Evolutionary conservation across 768 basidiomycete genomes (phyloP), one percentile per base, ranked within the genome.

Genomic region (Termitomyces sp.): DNA sequence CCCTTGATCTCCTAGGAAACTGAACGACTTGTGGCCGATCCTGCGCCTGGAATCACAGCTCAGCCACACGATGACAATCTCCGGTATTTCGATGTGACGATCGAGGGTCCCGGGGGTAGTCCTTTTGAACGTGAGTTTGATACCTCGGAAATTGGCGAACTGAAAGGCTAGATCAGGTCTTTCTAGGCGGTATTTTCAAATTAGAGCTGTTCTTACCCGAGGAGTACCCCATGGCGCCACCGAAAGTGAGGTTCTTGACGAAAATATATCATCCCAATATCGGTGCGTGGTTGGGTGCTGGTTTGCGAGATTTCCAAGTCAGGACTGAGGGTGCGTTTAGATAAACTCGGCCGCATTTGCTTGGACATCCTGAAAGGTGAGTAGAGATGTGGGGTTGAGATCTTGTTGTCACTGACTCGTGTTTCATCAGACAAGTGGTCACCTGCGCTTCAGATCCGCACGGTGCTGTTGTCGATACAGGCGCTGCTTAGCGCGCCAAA

Each of bases 251-350:
- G 64, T 98, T 96, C 78, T 78, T 97, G 65, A 97, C 95, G 56
- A 95, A 95, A 87, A 96, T 98, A 79, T 95, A 96, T 79, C 95
- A 98, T 74, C 95, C 97, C 48, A 99, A 99, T 73, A 99, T 99
- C 76, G 96, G 96, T 97, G 69, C 67, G 91, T 74, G 47, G 20
- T 14, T n/a, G n/a, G n/a, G n/a, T n/a, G n/a, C n/a, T n/a, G 32
- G 10, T 30, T 36, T 3, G 42, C 2, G 1, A n/a, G 1, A 49
- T 27, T n/a, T 49, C n/a, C 22, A 6, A 13, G 36, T 30, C 33
- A 13, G 42, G 22, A 26, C 36, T 64, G 26, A 59, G 33, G 42
- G 44, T 49, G n/a, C 27, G 30, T 32, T 46, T 32, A 98, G 96
- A 99, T 75, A 99, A 99, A 74, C 89, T 99, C 32, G 97, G 97